These are phyloP conservation scores for Chlorociboria aeruginascens DNA, from an alignment of 495 filamentous ascomycete species.

Conservation along the genomic window DNA sequence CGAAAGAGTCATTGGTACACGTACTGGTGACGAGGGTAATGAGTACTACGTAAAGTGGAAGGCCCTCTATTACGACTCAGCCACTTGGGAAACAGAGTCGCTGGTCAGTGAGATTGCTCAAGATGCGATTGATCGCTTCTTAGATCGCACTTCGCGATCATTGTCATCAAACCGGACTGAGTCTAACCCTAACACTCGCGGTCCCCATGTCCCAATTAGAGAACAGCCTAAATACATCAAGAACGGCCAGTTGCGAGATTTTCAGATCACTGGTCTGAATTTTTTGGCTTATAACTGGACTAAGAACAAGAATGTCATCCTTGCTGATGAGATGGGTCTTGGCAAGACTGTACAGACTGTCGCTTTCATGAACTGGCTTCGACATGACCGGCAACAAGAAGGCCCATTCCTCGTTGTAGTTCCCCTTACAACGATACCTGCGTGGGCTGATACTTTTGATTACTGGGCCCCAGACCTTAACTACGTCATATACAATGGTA, in stretches of 20 bases:
- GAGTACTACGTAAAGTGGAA: constrained; percentile 94
- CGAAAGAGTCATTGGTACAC: constrained; percentile 78
- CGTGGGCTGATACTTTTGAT: constrained; percentile 97
- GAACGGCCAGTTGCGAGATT: constrained; percentile 77
- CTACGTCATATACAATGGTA: constrained; percentile 93
- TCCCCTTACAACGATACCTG: constrained; percentile 88
- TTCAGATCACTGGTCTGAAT: constrained; percentile 88
- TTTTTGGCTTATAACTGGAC: constrained; percentile 94
- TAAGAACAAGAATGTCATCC: constrained; percentile 79
- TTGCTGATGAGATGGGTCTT: constrained; percentile 97
- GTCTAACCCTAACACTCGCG: constrained; percentile 59
- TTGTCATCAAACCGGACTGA: constrained; percentile 67
- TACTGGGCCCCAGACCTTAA: constrained; percentile 93
- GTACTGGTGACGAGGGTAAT: constrained; percentile 56
- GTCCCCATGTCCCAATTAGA: constrained; percentile 55
- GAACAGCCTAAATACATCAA: constrained; percentile 77
- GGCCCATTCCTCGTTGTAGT: constrained; percentile 94
- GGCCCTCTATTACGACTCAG: constrained; percentile 76
- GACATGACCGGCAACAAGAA: constrained; percentile 80
- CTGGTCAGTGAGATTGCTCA: constrained; percentile 68
- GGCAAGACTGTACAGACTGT: constrained; percentile 98
- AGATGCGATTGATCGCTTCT: constrained; percentile 77
- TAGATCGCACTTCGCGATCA: constrained; percentile 64
- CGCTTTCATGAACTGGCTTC: constrained; percentile 92
- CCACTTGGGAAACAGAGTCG: constrained; percentile 82